Conservation (phyloP, 306 rosid genomes). For the Albizia julibrissin region DNA sequence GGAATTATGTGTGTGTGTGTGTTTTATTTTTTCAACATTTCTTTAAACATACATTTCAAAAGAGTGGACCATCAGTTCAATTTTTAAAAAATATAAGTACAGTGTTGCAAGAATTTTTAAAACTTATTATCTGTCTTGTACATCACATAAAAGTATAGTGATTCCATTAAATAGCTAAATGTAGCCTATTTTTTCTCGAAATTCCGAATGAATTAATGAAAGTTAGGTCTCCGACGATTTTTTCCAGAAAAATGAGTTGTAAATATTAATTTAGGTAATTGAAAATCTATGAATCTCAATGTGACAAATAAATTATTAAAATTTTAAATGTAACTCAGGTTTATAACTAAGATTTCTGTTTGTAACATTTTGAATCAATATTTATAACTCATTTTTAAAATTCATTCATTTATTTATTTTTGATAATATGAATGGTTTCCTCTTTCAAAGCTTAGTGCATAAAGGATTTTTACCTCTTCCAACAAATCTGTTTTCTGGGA, state of each 20-base stretch:
- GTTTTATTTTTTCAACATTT: not conserved
- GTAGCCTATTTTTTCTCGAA: not conserved
- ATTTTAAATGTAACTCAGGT: not conserved
- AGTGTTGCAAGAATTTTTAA: not conserved
- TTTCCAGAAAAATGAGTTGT: not conserved
- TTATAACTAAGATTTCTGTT: too few relatives aligned
- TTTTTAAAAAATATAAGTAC: not conserved
- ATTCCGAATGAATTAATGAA: too few relatives aligned
- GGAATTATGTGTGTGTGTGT: too few relatives aligned
- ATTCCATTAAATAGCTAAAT: not conserved
- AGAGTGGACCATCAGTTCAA: not conserved
- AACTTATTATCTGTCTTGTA: not conserved
- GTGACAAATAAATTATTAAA: not conserved
- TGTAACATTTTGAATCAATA: too few relatives aligned
- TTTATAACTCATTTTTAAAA: too few relatives aligned
- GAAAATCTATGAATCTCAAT: not conserved
- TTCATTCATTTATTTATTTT: too few relatives aligned
- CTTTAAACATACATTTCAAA: not conserved
- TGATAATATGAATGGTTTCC: too few relatives aligned
- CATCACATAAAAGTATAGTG: too few relatives aligned
- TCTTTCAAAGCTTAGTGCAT: too few relatives aligned
- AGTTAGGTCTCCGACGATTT: not conserved
- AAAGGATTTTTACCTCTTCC: too few relatives aligned
- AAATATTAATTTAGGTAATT: too few relatives aligned
- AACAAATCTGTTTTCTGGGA: fast-evolving